phyloP scores from a whole-genome alignment of 768 basidiomycete species.

The Agaricus sinodeliciosus region DNA sequence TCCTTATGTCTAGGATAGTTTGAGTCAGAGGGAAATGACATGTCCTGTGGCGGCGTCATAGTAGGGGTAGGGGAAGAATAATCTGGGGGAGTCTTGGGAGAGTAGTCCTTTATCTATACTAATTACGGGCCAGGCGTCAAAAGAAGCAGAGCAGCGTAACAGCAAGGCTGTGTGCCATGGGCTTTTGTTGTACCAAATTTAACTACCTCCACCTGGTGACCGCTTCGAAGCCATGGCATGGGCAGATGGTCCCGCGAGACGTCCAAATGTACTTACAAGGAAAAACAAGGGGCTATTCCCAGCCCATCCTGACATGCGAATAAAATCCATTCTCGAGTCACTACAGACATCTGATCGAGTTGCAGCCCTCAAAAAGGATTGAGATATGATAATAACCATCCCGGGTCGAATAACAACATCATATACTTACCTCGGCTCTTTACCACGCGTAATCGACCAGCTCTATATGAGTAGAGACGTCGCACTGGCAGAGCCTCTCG shows the following conservation, averaged over 20 bases:
- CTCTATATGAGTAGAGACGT: no score
- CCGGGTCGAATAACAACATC: no score
- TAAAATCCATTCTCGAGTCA: no score
- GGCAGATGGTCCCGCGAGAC: background rate
- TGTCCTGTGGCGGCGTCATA: background rate
- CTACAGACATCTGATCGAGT: no score
- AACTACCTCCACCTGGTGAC: background rate
- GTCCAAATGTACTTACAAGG: background rate
- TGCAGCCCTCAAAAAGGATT: no score
- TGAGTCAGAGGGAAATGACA: background rate
- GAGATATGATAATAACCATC: no score
- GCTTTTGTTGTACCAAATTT: background rate
- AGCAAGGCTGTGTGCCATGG: background rate
- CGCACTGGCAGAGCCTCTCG: no score
- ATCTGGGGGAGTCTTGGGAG: background rate
- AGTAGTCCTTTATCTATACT: background rate
- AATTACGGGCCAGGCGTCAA: background rate
- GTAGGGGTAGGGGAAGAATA: background rate
- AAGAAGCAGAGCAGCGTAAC: background rate
- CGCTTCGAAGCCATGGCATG: background rate
- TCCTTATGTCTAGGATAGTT: slow-evolving; percentile 19
- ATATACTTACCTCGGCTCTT: no score
- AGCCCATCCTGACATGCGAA: no score
- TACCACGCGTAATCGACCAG: no score
- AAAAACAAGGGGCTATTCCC: no score